Evolutionary conservation across 768 basidiomycete genomes (phyloP), one percentile per base, ranked within the genome.

Genomic region (Lactarius psammicola): DNA sequence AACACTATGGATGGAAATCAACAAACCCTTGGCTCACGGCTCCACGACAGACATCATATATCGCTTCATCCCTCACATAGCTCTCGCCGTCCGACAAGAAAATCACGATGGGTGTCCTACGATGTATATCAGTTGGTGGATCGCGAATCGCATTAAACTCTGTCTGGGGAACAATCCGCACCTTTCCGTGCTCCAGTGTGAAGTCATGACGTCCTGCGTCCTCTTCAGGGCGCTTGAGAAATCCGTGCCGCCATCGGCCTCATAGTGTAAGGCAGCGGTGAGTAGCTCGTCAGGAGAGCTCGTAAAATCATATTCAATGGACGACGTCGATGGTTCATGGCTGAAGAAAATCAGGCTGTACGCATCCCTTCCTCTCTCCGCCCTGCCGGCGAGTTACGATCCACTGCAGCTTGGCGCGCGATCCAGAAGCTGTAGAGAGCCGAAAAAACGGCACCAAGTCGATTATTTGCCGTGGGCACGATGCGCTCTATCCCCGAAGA

Each of bases 1-100:
- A 9, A 68, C 11, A 9, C 55, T 38, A 1, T 4, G 13, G 30
- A 51, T n/a, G 15, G 0, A 17, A 38, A 31, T 28, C 13, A 3
- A 20, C 71, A 40, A 67, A 83, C 83, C 85, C 84, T 8, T 78
- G 79, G 31, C 76, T 73, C 23, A 81, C 65, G 0, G 84, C 78
- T 2, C 78, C 56, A 20, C 76, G 78, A 62, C 80, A 79, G 2
- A 85, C 63, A 60, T 78, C 75, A n/a, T 79, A 77, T 42, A 83
- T 72, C 2, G 74, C 70, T 4, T 68, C 38, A 54, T 85, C 82
- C 0, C 55, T 62, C 20, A 82, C 75, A 2, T 13, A 3, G 58
- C 81, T 80, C 74, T 84, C 80, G 0, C 85, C 85, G 65, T 84
- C 85, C 2, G 84, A 85, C 9, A 85, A 75, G 73, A 86, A 86